Percentiles rank a stretch among this genome's conserved stretches.
Evolutionary conservation across 495 filamentous ascomycete genomes (phyloP).

Genomic region (Immersiella caudata): DNA sequence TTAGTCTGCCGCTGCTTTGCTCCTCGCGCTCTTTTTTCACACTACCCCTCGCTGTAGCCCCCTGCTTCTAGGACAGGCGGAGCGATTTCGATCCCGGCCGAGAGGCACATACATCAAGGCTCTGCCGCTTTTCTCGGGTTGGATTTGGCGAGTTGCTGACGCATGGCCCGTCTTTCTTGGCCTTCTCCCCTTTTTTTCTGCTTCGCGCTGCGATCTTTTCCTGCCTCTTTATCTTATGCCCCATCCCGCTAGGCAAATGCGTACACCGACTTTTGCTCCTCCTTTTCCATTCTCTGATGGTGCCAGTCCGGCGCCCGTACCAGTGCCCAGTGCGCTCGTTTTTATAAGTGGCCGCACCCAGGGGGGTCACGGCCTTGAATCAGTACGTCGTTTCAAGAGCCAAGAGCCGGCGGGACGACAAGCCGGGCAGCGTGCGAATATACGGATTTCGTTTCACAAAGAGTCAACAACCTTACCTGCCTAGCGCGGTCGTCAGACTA

Average conservation of each 20-base stretch:
- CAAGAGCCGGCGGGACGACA: background rate
- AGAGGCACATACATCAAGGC: background rate
- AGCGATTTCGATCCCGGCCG: constrained; percentile 1
- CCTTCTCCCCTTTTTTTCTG: background rate
- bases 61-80: background rate
- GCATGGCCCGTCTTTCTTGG: constrained; percentile 8
- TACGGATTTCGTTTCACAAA: background rate
- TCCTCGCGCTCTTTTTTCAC: background rate
- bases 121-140: background rate
- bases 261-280: constrained; percentile 17
- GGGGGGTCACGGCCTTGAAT: background rate
- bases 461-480: background rate
- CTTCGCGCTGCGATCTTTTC: background rate
- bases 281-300: background rate
- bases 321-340: background rate
- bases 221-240: background rate
- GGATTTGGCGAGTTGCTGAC: constrained; percentile 15
- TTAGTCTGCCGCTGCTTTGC: background rate
- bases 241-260: background rate
- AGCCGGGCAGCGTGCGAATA: background rate
- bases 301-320: background rate
- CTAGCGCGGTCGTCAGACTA: background rate
- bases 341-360: background rate
- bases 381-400: background rate
- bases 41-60: background rate